phyloP scores from a whole-genome alignment of 768 basidiomycete genomes.

The Termitomyces sp. region DNA sequence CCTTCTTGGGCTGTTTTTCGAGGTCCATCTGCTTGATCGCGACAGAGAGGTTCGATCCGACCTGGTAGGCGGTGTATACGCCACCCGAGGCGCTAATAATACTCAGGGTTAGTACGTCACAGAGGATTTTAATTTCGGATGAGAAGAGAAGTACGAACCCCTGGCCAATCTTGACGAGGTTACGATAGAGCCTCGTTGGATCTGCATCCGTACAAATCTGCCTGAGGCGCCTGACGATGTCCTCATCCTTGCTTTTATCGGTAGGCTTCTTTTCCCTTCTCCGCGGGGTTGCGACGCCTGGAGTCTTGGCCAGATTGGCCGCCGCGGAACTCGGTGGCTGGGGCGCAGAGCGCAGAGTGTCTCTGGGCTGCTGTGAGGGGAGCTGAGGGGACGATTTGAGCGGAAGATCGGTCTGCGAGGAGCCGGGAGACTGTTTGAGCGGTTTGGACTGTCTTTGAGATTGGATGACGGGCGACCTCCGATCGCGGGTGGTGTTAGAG shows the following conservation, averaged over 20 bases:
- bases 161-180: slow-evolving; percentile 94
- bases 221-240: slow-evolving; percentile 86
- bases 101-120: slow-evolving; percentile 3
- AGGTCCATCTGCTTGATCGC: slow-evolving; percentile 99
- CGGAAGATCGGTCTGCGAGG: slow-evolving; percentile 53
- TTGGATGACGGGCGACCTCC: slow-evolving; percentile 36
- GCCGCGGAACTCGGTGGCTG: too few species aligned
- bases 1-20: slow-evolving; percentile 99
- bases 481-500: slow-evolving; percentile 64
- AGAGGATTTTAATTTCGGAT: background rate
- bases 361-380: slow-evolving; percentile 10
- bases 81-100: slow-evolving; percentile 82
- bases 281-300: slow-evolving; percentile 77
- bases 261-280: slow-evolving; percentile 77
- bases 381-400: slow-evolving; percentile 25
- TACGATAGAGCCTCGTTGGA: slow-evolving; percentile 89
- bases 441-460: background rate
- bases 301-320: slow-evolving; percentile 32
- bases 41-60: slow-evolving; percentile 88
- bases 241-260: slow-evolving; percentile 76
- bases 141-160: slow-evolving; percentile 52
- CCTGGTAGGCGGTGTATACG: slow-evolving; percentile 97
- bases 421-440: slow-evolving; percentile 35
- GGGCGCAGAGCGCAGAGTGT: slow-evolving; percentile 25
- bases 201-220: slow-evolving; percentile 98